These are phyloP conservation scores for Phytophthora megakarya DNA, from an alignment of 352 stramenopile species.

Conservation along the genomic window DNA sequence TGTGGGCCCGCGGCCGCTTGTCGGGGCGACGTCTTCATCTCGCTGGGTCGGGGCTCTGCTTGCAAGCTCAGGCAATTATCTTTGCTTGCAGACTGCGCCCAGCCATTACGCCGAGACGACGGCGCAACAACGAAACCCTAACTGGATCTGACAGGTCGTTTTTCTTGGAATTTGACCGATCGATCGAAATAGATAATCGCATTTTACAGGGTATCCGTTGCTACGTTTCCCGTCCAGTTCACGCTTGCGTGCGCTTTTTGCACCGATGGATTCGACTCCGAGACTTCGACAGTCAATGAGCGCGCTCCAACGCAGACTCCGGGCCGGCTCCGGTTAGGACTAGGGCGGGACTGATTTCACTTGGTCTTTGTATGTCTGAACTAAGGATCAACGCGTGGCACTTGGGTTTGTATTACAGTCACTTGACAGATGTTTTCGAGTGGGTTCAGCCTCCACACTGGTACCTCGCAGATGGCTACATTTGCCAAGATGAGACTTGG, in stretches of 20 bases:
- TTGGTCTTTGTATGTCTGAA: slow-evolving; percentile 21
- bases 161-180: neutral
- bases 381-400: slow-evolving; percentile 27
- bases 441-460: slow-evolving; percentile 19
- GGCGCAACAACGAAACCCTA: slow-evolving; percentile 27
- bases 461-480: slow-evolving; percentile 2
- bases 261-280: slow-evolving; percentile 21
- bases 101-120: slow-evolving; percentile 35
- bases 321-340: slow-evolving; percentile 15
- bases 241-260: slow-evolving; percentile 19
- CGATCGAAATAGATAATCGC: neutral
- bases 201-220: slow-evolving; percentile 7
- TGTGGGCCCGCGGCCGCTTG: slow-evolving; percentile 25
- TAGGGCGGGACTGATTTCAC: slow-evolving; percentile 37
- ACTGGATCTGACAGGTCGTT: neutral
- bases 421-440: slow-evolving; percentile 15
- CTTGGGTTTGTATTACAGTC: slow-evolving; percentile 3
- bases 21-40: slow-evolving; percentile 43
- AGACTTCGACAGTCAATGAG: slow-evolving; percentile 37
- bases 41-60: slow-evolving; percentile 27
- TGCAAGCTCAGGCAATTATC: slow-evolving; percentile 43
- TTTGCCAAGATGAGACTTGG: neutral
- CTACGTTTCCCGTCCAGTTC: slow-evolving; percentile 26
- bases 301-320: slow-evolving; percentile 28
- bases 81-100: slow-evolving; percentile 33